Percentiles rank a stretch among this genome's conserved stretches.
Conservation (phyloP, 1,139 yeast genomes). For the Zygoascus sp. region DNA sequence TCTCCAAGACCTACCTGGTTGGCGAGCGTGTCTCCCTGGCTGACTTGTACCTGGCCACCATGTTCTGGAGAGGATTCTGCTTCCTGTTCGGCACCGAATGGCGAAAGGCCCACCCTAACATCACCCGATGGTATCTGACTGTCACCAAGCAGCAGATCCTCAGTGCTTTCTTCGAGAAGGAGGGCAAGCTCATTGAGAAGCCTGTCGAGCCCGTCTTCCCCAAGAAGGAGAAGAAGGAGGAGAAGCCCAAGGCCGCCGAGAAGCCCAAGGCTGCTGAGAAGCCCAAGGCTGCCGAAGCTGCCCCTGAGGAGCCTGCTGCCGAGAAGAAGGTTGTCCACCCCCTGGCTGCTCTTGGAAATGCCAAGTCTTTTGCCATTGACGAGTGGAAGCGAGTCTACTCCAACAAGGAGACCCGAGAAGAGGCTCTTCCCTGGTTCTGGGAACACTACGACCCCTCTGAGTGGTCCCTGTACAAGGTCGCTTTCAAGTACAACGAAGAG, state of each 20-base stretch:
- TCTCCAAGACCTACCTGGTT: conserved; percentile 77
- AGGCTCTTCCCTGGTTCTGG: conserved; percentile 98
- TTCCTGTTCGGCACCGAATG: conserved; percentile 68
- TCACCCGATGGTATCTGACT: conserved; percentile 84
- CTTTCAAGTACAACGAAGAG: conserved; percentile 97
- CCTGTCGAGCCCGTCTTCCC: conserved; percentile 58
- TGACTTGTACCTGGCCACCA: conserved; percentile 64
- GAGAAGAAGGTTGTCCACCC: conserved; percentile 82
- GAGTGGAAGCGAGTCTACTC: conserved; percentile 98
- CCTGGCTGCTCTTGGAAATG: conserved; percentile 72
- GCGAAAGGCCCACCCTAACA: conserved; percentile 69
- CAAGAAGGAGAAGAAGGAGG: conserved; percentile 77
- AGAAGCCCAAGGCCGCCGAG: conserved; percentile 35
- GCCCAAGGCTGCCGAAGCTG: conserved; percentile 36
- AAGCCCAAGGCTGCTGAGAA: conserved; percentile 28
- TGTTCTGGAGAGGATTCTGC: conserved; percentile 61
- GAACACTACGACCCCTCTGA: conserved; percentile 86
- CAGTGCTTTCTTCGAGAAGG: conserved; percentile 40
- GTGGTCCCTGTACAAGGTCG: conserved; percentile 94
- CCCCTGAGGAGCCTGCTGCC: conserved; percentile 35
- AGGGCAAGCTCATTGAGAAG: conserved; percentile 48
- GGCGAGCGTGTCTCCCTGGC: conserved; percentile 88
- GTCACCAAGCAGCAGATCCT: conserved; percentile 55
- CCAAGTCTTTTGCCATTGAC: conserved; percentile 60
- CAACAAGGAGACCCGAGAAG: conserved; percentile 93